Base-by-base conservation (phyloP, 2,329 filamentous ascomycete genomes). In the Colletotrichum tanaceti region DNA sequence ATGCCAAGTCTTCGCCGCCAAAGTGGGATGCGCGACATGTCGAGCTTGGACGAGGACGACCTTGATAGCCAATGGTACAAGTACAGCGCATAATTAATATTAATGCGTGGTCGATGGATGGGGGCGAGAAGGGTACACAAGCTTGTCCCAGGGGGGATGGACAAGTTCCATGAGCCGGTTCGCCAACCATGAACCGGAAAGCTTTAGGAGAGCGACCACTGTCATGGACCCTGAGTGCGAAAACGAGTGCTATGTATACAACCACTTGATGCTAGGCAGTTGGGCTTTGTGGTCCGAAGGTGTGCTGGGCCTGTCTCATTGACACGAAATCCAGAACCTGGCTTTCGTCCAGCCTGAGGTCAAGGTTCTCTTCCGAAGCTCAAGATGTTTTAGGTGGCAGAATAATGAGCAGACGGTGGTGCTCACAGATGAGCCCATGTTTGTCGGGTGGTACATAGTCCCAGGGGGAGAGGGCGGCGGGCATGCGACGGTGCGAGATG, bases 371-470 rank as follows among this genome's bases (percentile, higher is more conserved):
- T 61, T 61, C 35, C 50, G 66, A 69, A 32, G 62, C 50, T 66
- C 55, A 22, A 46, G 24, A 66, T 60, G 66, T 69, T 69, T 69
- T 50, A 66, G 66, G 61, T 58, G 62, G 49, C 49, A 58, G 46
- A 57, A 55, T 52, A n/a, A 66, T 69, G 62, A 52, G 66, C 66
- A 66, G 62, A 66, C 57, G 55, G 44, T 66, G 66, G 63, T 60
- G 62, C 66, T 46, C n/a, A 18, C 24, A 39, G 44, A 61, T 66
- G 62, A 55, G 62, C 43, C 62, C 62, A 69, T 66, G 63, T 44
- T 65, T 32, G 58, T 39, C 58, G 11, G 41, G 41, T 41, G 22
- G 35, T 20, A n/a, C n/a, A n/a, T n/a, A 50, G 55, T 60, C 28
- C 63, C 47, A 69, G 46, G 50, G 66, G 66, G 66, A 50, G 28